Base-by-base conservation (phyloP, 192 early-diverging fungal genomes). In the Coemansia umbellata region DNA sequence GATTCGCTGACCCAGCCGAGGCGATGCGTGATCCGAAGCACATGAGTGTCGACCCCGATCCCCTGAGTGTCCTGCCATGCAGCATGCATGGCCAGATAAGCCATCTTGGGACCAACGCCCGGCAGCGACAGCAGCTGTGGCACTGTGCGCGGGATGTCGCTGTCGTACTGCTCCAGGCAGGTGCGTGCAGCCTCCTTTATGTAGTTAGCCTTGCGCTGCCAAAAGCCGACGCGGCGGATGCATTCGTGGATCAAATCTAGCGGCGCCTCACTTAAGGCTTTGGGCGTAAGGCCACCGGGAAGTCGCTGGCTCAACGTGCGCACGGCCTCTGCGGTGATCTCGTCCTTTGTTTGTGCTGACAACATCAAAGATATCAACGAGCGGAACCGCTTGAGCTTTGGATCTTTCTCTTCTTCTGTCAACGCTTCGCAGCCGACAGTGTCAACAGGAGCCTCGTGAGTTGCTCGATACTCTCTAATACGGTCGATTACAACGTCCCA, bases 31-130 rank as follows among this genome's bases (percentile, higher is more conserved):
- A 98, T 96, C 36, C 93, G 81, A 74, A 94, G 89, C 9, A 97
- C 94, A 71, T 98, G 95, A 0, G 89, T 90, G 66, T 98, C 94
- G 11, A 98, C 95, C 2, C 94, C 95, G 69, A 98, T 98, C 6
- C 93, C 95, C 44, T 89, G 88, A 30, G 78, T 88, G 53, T 71
- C 56, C 39, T 91, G 79, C 93, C 93, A 97, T 8, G 91, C 92
- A 6, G 54, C 65, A 30, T 94, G 91, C 68, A 97, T 80, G 2
- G 86, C 75, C 58, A 97, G 53, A 53, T 92, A 89, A 4, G 88
- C 85, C 84, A 97, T 97, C 62, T 97, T 97, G 2, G 94, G 94
- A 9, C 94, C 94, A 31, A 97, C 87, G 11, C 94, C 94, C 0
- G 92, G 92, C 39, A 97, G 61, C 37, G 69, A 80, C n/a, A 87